These are phyloP conservation scores for Neurospora hispaniola DNA, from an alignment of 495 filamentous ascomycete genomes.

Conservation along the genomic window DNA sequence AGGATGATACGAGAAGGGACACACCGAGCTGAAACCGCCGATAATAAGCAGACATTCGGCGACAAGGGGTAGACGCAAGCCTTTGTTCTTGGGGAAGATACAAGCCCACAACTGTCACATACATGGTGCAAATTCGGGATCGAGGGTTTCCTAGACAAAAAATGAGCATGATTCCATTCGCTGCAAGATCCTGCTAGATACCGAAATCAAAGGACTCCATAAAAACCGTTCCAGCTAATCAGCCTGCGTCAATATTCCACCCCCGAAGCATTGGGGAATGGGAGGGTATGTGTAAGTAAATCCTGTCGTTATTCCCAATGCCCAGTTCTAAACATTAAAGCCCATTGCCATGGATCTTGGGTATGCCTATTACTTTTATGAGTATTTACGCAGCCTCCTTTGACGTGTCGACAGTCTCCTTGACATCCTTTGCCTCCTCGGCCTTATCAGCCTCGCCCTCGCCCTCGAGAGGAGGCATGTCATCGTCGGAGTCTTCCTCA, in stretches of 20 bases:
- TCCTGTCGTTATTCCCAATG: neutral
- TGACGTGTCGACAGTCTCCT: slow-evolving; percentile 11
- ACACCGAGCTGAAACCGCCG: neutral
- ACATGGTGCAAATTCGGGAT: neutral
- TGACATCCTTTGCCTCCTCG: slow-evolving; percentile 27
- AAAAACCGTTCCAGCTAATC: neutral
- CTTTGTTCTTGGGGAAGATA: neutral
- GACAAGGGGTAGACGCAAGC: neutral
- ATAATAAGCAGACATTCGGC: neutral
- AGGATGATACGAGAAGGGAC: neutral
- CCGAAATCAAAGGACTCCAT: neutral
- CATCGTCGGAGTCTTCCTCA: slow-evolving; percentile 45
- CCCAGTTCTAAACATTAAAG: neutral
- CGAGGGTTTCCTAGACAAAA: neutral
- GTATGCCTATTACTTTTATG: slow-evolving; percentile 1
- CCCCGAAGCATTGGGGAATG: neutral
- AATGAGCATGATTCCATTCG: neutral
- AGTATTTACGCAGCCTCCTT: slow-evolving; percentile 18
- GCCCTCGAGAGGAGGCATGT: slow-evolving; percentile 33
- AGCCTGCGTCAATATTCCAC: neutral
- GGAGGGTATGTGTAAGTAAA: neutral
- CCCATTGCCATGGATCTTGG: neutral
- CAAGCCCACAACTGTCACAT: neutral
- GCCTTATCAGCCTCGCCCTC: slow-evolving; percentile 30
- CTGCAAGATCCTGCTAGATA: neutral